Evolutionary conservation across 768 basidiomycete genomes (phyloP).

Genomic region (Psilocybe sp.): DNA sequence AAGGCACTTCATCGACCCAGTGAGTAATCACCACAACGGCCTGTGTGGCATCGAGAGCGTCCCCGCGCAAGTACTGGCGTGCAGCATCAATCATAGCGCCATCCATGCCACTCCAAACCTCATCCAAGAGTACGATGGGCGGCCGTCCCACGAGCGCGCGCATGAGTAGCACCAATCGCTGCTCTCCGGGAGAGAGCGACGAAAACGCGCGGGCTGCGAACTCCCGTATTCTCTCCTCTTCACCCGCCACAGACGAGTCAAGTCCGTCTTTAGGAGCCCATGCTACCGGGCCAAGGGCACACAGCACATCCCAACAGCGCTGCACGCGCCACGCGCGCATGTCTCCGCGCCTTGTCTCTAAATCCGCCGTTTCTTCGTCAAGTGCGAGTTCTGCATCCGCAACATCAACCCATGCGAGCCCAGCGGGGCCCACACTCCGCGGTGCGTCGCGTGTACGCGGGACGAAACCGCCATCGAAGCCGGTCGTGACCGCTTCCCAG

Average conservation of each 20-base stretch:
- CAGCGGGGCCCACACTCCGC: slow-evolving; percentile 28
- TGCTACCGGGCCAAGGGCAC: slow-evolving; percentile 56
- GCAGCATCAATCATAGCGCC: slow-evolving; percentile 68
- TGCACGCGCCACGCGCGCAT: slow-evolving; percentile 32
- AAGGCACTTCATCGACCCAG: slow-evolving; percentile 91
- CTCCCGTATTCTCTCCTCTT: neutral
- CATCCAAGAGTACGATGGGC: slow-evolving; percentile 80
- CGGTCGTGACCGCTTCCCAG: slow-evolving; percentile 81
- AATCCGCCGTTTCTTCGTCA: slow-evolving; percentile 9
- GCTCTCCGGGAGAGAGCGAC: slow-evolving; percentile 68
- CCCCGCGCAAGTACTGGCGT: slow-evolving; percentile 55
- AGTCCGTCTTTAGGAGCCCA: neutral
- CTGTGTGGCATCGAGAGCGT: slow-evolving; percentile 50
- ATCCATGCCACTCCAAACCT: slow-evolving; percentile 94
- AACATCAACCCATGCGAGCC: slow-evolving; percentile 45
- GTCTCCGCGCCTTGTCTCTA: slow-evolving; percentile 18
- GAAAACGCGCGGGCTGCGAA: slow-evolving; percentile 58
- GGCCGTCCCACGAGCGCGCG: slow-evolving; percentile 79
- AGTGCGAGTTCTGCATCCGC: slow-evolving; percentile 21
- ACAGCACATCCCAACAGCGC: slow-evolving; percentile 54
- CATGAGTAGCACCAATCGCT: slow-evolving; percentile 80
- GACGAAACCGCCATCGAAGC: slow-evolving; percentile 85
- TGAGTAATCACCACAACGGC: slow-evolving; percentile 86
- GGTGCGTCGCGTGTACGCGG: slow-evolving; percentile 25
- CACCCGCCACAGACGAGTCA: too few species aligned